phyloP scores from a whole-genome alignment of 2,329 filamentous ascomycete genomes.

The Aspergillus versicolor region DNA sequence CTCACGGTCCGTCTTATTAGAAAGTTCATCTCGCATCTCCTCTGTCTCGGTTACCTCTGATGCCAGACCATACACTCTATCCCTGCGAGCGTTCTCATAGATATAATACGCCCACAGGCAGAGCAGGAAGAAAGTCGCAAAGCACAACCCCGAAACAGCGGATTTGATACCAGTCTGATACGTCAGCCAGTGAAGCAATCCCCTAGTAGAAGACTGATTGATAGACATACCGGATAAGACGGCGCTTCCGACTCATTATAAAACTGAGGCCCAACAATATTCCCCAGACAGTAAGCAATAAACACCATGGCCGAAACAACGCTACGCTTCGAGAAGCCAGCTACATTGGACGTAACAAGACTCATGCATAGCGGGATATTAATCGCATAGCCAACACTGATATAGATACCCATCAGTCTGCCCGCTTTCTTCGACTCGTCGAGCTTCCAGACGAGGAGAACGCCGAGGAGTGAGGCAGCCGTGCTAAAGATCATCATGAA shows the following conservation, averaged over 20 bases:
- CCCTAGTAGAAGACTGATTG: too few species aligned
- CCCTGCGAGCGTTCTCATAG: slow-evolving; percentile 30
- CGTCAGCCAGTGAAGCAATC: too few species aligned
- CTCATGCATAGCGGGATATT: slow-evolving; percentile 37
- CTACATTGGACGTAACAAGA: slow-evolving; percentile 36
- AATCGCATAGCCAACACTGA: slow-evolving; percentile 33
- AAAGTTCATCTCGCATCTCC: too few species aligned
- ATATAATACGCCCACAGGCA: slow-evolving; percentile 31
- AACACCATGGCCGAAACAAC: slow-evolving; percentile 49
- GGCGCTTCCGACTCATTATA: slow-evolving; percentile 33
- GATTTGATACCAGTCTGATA: slow-evolving; percentile 31
- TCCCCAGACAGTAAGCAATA: slow-evolving; percentile 40
- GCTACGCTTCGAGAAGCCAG: slow-evolving; percentile 37
- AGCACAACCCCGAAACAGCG: slow-evolving; percentile 27
- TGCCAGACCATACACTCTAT: slow-evolving; percentile 23
- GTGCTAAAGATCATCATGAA: slow-evolving; percentile 36
- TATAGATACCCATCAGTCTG: slow-evolving; percentile 29
- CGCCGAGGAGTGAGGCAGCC: slow-evolving; percentile 29
- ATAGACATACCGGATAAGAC: slow-evolving; percentile 23
- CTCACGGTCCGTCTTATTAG: too few species aligned
- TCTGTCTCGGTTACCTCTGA: too few species aligned
- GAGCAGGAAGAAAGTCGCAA: slow-evolving; percentile 31
- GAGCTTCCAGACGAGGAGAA: slow-evolving; percentile 33
- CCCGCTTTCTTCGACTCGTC: slow-evolving; percentile 25
- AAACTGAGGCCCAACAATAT: slow-evolving; percentile 36